Percentiles rank a stretch among this genome's conserved stretches.
phyloP scores from a whole-genome alignment of 2,329 filamentous ascomycete genomes.

The Talaromyces albobiverticillius region DNA sequence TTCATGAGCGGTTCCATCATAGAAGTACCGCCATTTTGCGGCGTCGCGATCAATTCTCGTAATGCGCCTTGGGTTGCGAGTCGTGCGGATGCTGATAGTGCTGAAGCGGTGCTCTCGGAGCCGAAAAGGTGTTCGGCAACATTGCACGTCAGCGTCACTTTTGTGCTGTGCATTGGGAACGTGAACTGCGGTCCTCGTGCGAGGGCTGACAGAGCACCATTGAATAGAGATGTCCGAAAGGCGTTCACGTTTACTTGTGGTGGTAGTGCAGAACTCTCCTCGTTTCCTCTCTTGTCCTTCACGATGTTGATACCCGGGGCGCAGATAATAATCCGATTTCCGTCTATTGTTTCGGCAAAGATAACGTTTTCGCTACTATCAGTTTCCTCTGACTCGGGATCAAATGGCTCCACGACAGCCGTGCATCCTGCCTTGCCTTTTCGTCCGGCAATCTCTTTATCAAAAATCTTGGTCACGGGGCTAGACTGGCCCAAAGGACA shows the following conservation, averaged over 20 bases:
- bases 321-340: slow-evolving; percentile 64
- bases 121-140: slow-evolving; percentile 63
- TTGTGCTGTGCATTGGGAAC: slow-evolving; percentile 75
- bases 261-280: slow-evolving; percentile 51
- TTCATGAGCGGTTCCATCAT: slow-evolving; percentile 95
- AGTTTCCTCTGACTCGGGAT: slow-evolving; percentile 22
- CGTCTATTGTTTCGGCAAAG: slow-evolving; percentile 55
- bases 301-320: slow-evolving; percentile 49
- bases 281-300: slow-evolving; percentile 32
- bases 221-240: slow-evolving; percentile 60
- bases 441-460: slow-evolving; percentile 77
- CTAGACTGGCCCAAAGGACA: slow-evolving; percentile 60
- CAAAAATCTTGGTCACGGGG: slow-evolving; percentile 63
- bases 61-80: slow-evolving; percentile 69
- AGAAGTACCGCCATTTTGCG: slow-evolving; percentile 49
- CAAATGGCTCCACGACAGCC: slow-evolving; percentile 63
- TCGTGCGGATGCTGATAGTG: slow-evolving; percentile 64
- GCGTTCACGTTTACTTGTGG: slow-evolving; percentile 50
- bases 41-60: slow-evolving; percentile 45
- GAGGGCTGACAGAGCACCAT: slow-evolving; percentile 78
- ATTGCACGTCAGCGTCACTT: slow-evolving; percentile 68
- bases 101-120: slow-evolving; percentile 64
- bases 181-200: slow-evolving; percentile 78
- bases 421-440: slow-evolving; percentile 73
- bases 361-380: slow-evolving; percentile 27